A percentile compares a stretch with the other conserved stretches of the same genome.
Evolutionary conservation across 345 rosid species (phyloP).

Genomic region (Ceriops decandra): DNA sequence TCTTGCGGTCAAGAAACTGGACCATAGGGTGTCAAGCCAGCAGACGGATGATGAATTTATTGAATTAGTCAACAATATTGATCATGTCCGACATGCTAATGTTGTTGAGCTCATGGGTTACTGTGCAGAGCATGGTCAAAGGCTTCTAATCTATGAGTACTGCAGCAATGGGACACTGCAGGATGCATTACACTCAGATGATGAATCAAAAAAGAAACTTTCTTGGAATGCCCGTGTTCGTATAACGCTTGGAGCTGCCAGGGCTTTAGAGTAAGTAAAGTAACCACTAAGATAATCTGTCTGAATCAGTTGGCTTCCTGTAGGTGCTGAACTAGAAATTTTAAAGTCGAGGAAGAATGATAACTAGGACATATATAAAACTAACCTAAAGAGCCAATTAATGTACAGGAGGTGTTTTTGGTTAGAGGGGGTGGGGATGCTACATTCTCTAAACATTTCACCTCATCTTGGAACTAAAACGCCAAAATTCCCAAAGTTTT

Average conservation of each 20-base stretch:
- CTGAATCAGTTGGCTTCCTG: too few species aligned
- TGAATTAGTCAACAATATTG: slow-evolving; percentile 71
- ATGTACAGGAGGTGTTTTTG: too few species aligned
- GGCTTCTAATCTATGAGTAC: slow-evolving; percentile 84
- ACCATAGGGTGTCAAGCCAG: slow-evolving; percentile 58
- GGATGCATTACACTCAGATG: slow-evolving; percentile 79
- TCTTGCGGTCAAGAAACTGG: slow-evolving; percentile 88
- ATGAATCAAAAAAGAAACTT: slow-evolving; percentile 57
- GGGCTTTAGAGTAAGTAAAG: slow-evolving; percentile 82
- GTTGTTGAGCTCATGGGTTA: slow-evolving; percentile 87
- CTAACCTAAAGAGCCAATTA: too few species aligned
- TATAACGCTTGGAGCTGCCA: slow-evolving; percentile 93
- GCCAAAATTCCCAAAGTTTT: too few species aligned
- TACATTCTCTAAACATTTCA: too few species aligned
- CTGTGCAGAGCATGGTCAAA: slow-evolving; percentile 92
- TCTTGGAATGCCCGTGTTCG: slow-evolving; percentile 79
- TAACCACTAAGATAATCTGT: background rate
- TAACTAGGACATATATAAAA: too few species aligned
- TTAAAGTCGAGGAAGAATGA: too few species aligned
- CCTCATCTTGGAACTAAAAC: too few species aligned
- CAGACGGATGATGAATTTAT: slow-evolving; percentile 76
- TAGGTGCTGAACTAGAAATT: too few species aligned
- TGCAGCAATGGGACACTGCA: slow-evolving; percentile 83
- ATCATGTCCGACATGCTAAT: slow-evolving; percentile 77
- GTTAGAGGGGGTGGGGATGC: too few species aligned